A percentile compares a stretch with the other conserved stretches of the same genome.
These are phyloP conservation scores for Coemansia sp. DNA, from an alignment of 192 early-diverging fungal genomes.

Conservation along the genomic window DNA sequence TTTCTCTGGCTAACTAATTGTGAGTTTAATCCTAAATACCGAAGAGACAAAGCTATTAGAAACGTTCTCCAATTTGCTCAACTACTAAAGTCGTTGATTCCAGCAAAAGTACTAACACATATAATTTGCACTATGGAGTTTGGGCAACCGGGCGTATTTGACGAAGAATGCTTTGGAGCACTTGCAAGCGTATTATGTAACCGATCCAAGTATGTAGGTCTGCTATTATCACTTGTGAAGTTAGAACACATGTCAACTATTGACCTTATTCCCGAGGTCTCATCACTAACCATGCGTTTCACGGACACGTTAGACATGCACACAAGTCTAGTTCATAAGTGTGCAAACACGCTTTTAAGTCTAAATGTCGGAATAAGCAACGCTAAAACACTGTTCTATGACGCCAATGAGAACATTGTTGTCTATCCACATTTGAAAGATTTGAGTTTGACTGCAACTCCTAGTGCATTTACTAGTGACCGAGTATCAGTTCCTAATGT, in stretches of 20 bases:
- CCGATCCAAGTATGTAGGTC: no score
- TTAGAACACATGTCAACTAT: not conserved
- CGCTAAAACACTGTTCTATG: not conserved
- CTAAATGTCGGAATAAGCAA: not conserved
- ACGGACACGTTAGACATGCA: not conserved
- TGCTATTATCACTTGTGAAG: no score
- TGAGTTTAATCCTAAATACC: not conserved
- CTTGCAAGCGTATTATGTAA: no score
- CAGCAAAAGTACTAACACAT: not conserved
- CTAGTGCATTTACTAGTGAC: not conserved
- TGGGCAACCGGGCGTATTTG: no score
- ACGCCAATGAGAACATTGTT: not conserved
- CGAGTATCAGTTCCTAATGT: not conserved
- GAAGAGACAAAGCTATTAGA: not conserved
- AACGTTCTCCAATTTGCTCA: not conserved
- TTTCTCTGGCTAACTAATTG: slow-evolving; percentile 1
- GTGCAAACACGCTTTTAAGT: not conserved
- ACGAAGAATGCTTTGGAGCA: no score
- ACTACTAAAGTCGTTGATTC: not conserved
- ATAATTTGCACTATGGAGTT: no score
- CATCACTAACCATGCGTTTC: not conserved
- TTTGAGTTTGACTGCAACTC: not conserved
- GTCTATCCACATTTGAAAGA: not conserved
- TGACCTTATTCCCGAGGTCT: not conserved
- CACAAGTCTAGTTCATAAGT: not conserved